Evolutionary conservation across 352 stramenopile genomes (phyloP).

Genomic region (Detonula confervacea): DNA sequence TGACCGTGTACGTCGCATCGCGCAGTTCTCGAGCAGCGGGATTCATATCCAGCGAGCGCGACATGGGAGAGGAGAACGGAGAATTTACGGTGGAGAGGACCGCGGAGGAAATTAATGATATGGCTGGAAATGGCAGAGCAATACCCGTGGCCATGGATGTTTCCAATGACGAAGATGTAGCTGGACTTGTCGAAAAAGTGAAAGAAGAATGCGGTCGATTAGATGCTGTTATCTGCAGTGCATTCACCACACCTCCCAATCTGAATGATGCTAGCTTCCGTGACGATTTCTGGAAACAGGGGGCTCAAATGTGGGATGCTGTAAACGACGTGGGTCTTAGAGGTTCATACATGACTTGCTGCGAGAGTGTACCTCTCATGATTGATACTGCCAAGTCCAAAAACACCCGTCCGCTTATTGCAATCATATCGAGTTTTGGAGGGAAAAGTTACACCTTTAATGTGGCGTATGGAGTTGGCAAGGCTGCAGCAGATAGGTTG

Average conservation of each 20-base stretch:
- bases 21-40: constrained; percentile 33
- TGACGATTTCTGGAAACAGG: constrained; percentile 83
- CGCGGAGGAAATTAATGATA: constrained; percentile 44
- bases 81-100: constrained; percentile 64
- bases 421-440: constrained; percentile 79
- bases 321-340: constrained; percentile 74
- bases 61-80: constrained; percentile 32
- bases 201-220: constrained; percentile 64
- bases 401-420: constrained; percentile 55
- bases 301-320: constrained; percentile 74
- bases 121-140: constrained; percentile 20
- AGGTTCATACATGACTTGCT: constrained; percentile 67
- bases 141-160: constrained; percentile 49
- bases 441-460: constrained; percentile 86
- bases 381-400: constrained; percentile 65
- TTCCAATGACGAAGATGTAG: constrained; percentile 55
- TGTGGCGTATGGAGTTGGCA: constrained; percentile 84
- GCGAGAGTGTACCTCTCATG: constrained; percentile 68
- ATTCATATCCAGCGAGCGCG: constrained; percentile 37
- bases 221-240: constrained; percentile 74
- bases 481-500: constrained; percentile 80
- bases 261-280: constrained; percentile 39
- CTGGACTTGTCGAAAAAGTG: constrained; percentile 51
- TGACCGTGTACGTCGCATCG: constrained; percentile 68
- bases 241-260: constrained; percentile 63